These are phyloP conservation scores for Metschnikowia similis DNA, from an alignment of 805 yeast species.

Conservation along the genomic window DNA sequence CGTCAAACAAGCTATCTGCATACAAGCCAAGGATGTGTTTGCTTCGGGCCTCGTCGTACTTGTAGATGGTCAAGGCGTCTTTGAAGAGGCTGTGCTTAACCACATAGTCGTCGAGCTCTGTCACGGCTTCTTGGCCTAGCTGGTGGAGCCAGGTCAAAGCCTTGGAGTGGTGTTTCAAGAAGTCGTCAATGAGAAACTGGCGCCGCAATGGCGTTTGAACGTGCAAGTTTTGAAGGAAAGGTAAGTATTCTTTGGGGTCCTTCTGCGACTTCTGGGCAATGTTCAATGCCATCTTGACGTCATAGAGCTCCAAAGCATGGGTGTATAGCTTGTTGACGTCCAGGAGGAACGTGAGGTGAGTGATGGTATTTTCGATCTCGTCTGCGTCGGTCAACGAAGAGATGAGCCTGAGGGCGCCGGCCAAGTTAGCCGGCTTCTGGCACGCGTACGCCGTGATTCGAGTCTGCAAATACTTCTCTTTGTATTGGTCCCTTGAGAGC, in stretches of 20 bases:
- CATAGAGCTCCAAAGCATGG: slow-evolving; percentile 76
- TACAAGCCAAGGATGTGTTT: slow-evolving; percentile 51
- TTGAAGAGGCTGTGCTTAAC: slow-evolving; percentile 66
- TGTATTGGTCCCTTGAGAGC: slow-evolving; percentile 48
- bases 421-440: slow-evolving; percentile 80
- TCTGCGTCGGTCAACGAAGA: slow-evolving; percentile 45
- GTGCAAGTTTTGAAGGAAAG: slow-evolving; percentile 79
- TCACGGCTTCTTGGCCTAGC: slow-evolving; percentile 33
- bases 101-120: slow-evolving; percentile 67
- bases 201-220: slow-evolving; percentile 62
- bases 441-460: slow-evolving; percentile 90
- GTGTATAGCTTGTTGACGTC: slow-evolving; percentile 83
- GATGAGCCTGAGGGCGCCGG: slow-evolving; percentile 66
- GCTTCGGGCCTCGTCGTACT: slow-evolving; percentile 52
- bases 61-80: slow-evolving; percentile 60
- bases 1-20: slow-evolving; percentile 57
- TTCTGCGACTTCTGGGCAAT: slow-evolving; percentile 96
- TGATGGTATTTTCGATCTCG: slow-evolving; percentile 55
- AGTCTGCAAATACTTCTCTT: slow-evolving; percentile 62
- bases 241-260: slow-evolving; percentile 95
- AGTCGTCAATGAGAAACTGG: slow-evolving; percentile 73
- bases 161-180: slow-evolving; percentile 59
- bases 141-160: slow-evolving; percentile 66
- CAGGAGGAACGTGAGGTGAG: slow-evolving; percentile 84
- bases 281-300: slow-evolving; percentile 71